Percentiles rank a stretch among this genome's conserved stretches.
phyloP scores from a whole-genome alignment of 2,329 filamentous ascomycete species.

The Diaporthe nobilis region DNA sequence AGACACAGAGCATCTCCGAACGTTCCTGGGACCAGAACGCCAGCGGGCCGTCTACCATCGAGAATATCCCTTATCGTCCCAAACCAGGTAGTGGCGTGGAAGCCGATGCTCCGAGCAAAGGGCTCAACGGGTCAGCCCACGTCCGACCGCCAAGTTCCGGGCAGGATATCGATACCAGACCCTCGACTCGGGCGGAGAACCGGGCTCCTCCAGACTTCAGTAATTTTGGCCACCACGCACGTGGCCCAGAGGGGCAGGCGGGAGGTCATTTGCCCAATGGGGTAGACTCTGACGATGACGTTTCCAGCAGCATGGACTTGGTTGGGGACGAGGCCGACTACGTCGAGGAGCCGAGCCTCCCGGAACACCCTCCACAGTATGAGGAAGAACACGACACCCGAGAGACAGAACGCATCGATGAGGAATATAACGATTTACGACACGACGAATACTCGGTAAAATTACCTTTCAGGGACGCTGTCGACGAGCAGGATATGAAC shows the following conservation, averaged over 20 bases:
- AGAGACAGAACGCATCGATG: conserved; percentile 35
- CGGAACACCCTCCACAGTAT: conserved; percentile 25
- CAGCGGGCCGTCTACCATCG: conserved; percentile 30
- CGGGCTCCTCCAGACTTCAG: conserved; percentile 40
- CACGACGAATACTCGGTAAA: conserved; percentile 38
- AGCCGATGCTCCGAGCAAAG: not conserved
- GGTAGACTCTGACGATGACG: conserved; percentile 35
- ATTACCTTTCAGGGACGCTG: conserved; percentile 35
- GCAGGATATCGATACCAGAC: conserved; percentile 28
- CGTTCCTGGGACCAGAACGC: conserved; percentile 35
- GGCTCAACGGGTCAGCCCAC: conserved; percentile 27
- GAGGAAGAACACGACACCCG: conserved; percentile 38
- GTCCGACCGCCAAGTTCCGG: not conserved
- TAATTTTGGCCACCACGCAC: conserved; percentile 23
- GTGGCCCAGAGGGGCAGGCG: conserved; percentile 2
- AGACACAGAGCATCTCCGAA: conserved; percentile 41
- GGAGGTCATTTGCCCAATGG: conserved; percentile 13
- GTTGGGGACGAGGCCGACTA: conserved; percentile 9
- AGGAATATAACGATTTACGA: conserved; percentile 39
- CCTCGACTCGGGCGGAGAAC: conserved; percentile 39
- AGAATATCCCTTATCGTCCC: conserved; percentile 31
- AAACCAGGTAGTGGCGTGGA: not conserved
- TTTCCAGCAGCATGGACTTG: conserved; percentile 36
- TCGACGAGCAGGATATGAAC: conserved; percentile 35
- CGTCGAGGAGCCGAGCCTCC: conserved; percentile 33